phyloP scores from a whole-genome alignment of 306 rosid genomes.

The Rosa multiflora region DNA sequence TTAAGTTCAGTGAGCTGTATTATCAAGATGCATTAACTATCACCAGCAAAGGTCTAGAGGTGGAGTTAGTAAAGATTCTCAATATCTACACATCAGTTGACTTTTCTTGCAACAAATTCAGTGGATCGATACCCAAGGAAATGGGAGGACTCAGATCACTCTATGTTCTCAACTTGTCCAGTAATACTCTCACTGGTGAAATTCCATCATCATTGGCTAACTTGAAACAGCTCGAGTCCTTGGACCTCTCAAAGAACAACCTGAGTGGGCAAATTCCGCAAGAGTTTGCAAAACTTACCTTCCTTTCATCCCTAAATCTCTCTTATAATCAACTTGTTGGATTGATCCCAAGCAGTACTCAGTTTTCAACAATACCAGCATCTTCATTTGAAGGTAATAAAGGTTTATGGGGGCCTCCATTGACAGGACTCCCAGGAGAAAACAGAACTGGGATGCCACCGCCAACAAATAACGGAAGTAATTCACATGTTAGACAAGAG shows the following conservation, averaged over 20 bases:
- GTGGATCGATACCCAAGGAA: conserved; percentile 25
- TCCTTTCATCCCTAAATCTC: conserved; percentile 25
- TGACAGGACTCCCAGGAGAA: neutral
- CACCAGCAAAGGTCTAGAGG: conserved; percentile 30
- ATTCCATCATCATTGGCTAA: conserved; percentile 31
- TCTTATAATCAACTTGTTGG: conserved; percentile 31
- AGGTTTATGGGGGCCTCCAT: conserved; percentile 27
- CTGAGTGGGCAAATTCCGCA: conserved; percentile 22
- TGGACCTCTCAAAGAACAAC: conserved; percentile 30
- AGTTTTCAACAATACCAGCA: conserved; percentile 19
- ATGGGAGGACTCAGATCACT: conserved; percentile 20
- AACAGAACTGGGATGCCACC: neutral
- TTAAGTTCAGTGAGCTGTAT: neutral
- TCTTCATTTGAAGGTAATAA: conserved; percentile 22
- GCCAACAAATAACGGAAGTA: neutral
- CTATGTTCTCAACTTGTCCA: conserved; percentile 28
- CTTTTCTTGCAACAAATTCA: conserved; percentile 28
- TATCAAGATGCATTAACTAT: conserved; percentile 43
- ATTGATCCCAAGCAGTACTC: conserved; percentile 13
- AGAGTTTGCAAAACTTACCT: conserved; percentile 20
- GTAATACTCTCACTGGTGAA: conserved; percentile 15
- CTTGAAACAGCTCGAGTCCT: conserved; percentile 24
- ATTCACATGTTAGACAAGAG: neutral
- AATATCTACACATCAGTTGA: conserved; percentile 42
- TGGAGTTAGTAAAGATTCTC: conserved; percentile 31